A percentile compares a stretch with the other conserved stretches of the same genome.
These are phyloP conservation scores for Solanum chaucha DNA, from an alignment of 257 asterid species.

Conservation along the genomic window DNA sequence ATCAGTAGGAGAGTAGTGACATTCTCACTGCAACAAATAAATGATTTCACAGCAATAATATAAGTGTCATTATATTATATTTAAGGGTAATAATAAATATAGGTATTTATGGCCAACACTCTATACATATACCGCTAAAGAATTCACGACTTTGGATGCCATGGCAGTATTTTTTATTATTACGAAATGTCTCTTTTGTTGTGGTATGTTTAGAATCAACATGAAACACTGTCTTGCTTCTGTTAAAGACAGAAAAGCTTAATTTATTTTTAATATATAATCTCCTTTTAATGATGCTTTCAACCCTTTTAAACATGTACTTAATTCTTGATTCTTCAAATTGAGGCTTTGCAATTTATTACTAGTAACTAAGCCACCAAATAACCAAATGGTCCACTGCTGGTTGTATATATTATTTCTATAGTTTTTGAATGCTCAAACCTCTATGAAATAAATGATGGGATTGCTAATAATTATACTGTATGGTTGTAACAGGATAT, in stretches of 20 bases:
- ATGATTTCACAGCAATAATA: not conserved
- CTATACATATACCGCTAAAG: not conserved
- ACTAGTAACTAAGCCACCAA: not conserved
- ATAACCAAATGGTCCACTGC: slow-evolving; percentile 14
- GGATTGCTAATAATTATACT: slow-evolving; percentile 12
- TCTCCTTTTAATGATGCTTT: not conserved
- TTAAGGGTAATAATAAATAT: too few species aligned
- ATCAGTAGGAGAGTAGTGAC: not conserved
- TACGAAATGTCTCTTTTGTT: too few species aligned
- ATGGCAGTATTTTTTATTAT: too few species aligned
- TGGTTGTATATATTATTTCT: too few species aligned
- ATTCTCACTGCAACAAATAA: not conserved
- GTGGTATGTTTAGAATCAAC: not conserved
- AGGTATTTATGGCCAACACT: fast-evolving
- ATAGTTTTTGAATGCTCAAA: not conserved
- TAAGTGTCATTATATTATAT: too few species aligned
- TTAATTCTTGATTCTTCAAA: not conserved
- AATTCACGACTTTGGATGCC: not conserved
- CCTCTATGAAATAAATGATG: not conserved
- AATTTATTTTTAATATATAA: not conserved
- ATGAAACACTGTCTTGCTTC: not conserved
- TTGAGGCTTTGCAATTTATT: not conserved
- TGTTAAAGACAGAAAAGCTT: not conserved
- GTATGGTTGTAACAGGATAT: slow-evolving; percentile 53
- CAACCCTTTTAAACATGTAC: not conserved